Evolutionary conservation across 2,329 filamentous ascomycete genomes (phyloP), one percentile per base, ranked within the genome.

Genomic region (Fusarium marasasianum): DNA sequence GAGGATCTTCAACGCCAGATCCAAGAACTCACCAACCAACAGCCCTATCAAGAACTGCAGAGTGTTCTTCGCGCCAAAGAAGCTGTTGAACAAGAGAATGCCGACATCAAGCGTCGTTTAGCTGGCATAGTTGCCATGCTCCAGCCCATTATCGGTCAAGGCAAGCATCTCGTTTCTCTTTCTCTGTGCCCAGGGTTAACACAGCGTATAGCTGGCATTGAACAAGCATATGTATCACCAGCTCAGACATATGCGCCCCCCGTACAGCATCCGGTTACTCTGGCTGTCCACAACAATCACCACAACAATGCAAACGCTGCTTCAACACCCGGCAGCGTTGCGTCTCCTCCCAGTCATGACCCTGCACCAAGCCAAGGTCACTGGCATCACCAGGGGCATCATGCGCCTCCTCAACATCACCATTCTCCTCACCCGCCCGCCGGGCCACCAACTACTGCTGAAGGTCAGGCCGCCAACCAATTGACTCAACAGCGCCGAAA

Each of bases 11-110:
- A 96, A 81, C 87, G 87, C 69, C 88, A 90, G 71, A 95, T 97
- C 70, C 87, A 89, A 63, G 93, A 96, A 71, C 87, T 97, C 75
- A 93, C 93, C 65, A 92, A 89, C 65, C 92, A 94, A 83, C 91
- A 95, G 81, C 94, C 94, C 1, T 95, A 95, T 77, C 91, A 94
- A 80, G 94, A 98, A 80, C 88, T 97, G 26, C 94, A 97, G 82
- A 86, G 90, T 35, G 93, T 91, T 15, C 82, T 96, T 63, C 87
- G 90, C 38, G 91, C 94, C 82, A 95, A 94, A 84, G 93, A 96
- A 79, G 88, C 89, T 20, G 90, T 94, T 60, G 90, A 94, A 83
- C 89, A 90, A 38, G 94, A 97, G 83, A 96, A 96, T 84, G 89
- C 90, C 69, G 93, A 95, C 73, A 92, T 97, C 73, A 92, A 91